A percentile compares a stretch with the other conserved stretches of the same genome.
These are phyloP conservation scores for Candida smagusa DNA, from an alignment of 1,139 yeast species.

Conservation along the genomic window DNA sequence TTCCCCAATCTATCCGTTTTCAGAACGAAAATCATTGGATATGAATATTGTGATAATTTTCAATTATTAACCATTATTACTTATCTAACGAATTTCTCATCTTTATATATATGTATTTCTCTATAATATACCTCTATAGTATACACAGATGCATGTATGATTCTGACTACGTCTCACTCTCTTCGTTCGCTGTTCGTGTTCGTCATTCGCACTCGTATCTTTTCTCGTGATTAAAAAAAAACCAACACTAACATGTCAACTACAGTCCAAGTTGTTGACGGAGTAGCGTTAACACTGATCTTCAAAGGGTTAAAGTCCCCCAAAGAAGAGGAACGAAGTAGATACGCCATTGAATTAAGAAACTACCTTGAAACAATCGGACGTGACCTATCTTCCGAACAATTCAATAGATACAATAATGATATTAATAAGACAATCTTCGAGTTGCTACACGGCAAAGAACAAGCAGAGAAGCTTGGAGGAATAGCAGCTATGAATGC, in stretches of 20 bases:
- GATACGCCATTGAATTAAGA: slow-evolving; percentile 66
- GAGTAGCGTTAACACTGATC: slow-evolving; percentile 51
- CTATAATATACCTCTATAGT: too few species aligned
- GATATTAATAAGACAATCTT: slow-evolving; percentile 86
- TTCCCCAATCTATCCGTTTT: too few species aligned
- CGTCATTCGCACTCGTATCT: too few species aligned
- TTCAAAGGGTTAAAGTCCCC: slow-evolving; percentile 51
- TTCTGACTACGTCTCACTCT: too few species aligned
- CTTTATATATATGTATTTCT: too few species aligned
- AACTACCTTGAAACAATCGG: slow-evolving; percentile 67
- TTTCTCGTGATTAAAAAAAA: neutral
- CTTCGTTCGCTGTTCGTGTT: too few species aligned
- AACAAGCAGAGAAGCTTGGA: slow-evolving; percentile 72
- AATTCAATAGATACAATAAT: slow-evolving; percentile 74
- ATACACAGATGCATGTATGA: too few species aligned
- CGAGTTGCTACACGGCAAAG: slow-evolving; percentile 76
- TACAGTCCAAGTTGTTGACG: slow-evolving; percentile 42
- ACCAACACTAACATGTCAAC: slow-evolving; percentile 22
- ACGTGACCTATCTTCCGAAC: slow-evolving; percentile 74
- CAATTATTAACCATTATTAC: too few species aligned
- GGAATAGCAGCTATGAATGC: slow-evolving; percentile 91
- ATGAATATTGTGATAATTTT: too few species aligned
- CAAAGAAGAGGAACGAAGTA: slow-evolving; percentile 48
- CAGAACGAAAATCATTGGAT: too few species aligned
- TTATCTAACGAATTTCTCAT: too few species aligned